Base-by-base conservation (phyloP, 805 yeast genomes). In the Kodamaea restingae region DNA sequence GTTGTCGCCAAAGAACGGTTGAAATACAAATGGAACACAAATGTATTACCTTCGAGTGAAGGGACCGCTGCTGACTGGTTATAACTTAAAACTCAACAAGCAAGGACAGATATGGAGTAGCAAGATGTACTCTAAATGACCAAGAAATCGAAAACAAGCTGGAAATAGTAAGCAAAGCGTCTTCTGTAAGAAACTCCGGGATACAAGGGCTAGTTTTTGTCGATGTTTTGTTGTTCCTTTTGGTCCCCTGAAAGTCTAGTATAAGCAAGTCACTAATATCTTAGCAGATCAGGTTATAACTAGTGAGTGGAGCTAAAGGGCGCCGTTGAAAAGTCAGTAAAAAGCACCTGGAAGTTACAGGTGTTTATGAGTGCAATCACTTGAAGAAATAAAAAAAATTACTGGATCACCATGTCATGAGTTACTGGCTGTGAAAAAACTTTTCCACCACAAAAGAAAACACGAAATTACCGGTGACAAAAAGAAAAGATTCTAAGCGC, bases 331-430 rank as follows among this genome's bases (percentile, higher is more conserved):
- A 39, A 39, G 38, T 27, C 30, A 39, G 24, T 26, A 39, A 39
- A 15, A 31, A 34, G 32, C 42, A 34, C 35, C 42, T 28, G 38
- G 26, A 27, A 32, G 41, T 38, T 32, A 27, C 21, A 24, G 36
- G 41, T 26, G 27, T 38, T 14, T 33, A 28, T 21, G 38, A 28
- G 38, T 39, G 42, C 30, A 25, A 21, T 39, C 37, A 39, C 39
- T 39, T 42, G 40, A 35, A 33, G 43, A 42, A 40, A 25, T 27
- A 26, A 40, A 32, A 32, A 34, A 38, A 39, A 26, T 12, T 41
- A 25, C 11, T 28, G 27, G 27, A 31, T 32, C 34, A 27, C 21
- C 34, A 32, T n/a, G n/a, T 33, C 27, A 15, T 33, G 17, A 17
- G 32, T 17, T 30, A 17, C 32, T 30, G 32, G 32, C 32, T 30